Conservation (phyloP, 345 rosid species). For the Raphanus sativus region DNA sequence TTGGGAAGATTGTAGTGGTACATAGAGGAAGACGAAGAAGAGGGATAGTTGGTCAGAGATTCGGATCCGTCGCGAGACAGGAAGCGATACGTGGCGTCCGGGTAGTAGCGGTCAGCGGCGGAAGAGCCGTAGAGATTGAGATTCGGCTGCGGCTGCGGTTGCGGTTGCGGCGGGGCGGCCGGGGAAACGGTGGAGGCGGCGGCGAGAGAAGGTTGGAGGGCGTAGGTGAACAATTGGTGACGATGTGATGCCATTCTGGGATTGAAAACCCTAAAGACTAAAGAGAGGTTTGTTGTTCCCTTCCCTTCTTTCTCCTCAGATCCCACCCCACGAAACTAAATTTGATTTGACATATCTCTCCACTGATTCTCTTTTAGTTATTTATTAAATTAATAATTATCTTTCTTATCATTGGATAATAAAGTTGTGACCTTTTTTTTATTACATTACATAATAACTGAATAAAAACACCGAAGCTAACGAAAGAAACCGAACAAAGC, state of each 20-base stretch:
- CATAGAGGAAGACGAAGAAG: constrained; percentile 39
- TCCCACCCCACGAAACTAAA: not conserved
- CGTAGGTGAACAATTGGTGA: constrained; percentile 45
- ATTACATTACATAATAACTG: no score
- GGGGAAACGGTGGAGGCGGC: constrained; percentile 36
- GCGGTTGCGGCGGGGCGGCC: constrained; percentile 19
- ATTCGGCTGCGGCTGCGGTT: not conserved
- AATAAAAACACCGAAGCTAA: no score
- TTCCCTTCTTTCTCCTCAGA: constrained; percentile 5
- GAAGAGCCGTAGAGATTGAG: constrained; percentile 17
- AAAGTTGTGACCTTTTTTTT: constrained; percentile 35
- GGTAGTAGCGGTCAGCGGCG: constrained; percentile 30
- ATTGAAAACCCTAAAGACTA: constrained; percentile 38
- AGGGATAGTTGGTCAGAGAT: constrained; percentile 31
- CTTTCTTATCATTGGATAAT: not conserved
- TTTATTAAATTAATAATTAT: not conserved
- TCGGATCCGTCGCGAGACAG: constrained; percentile 37
- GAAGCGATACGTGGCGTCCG: constrained; percentile 30
- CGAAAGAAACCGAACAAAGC: no score
- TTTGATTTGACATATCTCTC: not conserved
- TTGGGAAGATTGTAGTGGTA: constrained; percentile 36
- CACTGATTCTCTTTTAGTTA: not conserved
- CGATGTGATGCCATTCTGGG: constrained; percentile 50
- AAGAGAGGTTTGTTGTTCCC: constrained; percentile 9
- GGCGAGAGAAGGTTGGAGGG: constrained; percentile 32